Evolutionary conservation across 345 rosid species (phyloP), one percentile per base, ranked within the genome.

Genomic region (Salix exigua): DNA sequence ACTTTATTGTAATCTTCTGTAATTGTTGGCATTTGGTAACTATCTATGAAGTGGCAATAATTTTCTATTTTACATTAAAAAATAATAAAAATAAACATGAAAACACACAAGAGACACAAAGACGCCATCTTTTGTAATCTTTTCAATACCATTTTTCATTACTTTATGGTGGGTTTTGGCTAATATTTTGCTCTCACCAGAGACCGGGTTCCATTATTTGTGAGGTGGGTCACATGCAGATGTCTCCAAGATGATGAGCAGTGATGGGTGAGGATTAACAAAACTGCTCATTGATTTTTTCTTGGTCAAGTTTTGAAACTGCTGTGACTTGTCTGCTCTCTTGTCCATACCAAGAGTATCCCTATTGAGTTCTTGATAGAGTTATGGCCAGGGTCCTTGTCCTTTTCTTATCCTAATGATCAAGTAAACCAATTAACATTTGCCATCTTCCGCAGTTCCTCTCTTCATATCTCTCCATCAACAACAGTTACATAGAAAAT

Each of bases 201-300:
- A 48, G 21, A 65, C 67, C 70, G 77, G 66, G 9, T 6, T 73
- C 73, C 85, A 83, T 87, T 83, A 81, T 83, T 82, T 50, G 70
- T 21, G 78, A 75, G 86, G 82, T 80, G 88, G 83, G 82, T 83
- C 93, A 88, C 91, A 87, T 89, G 91, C 85, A 75, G 16, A 40
- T 85, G 90, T 87, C 88, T 70, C 70, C 76, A 64, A 42, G 84
- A 71, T 65, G 80, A 81, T 71, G 70, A 72, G 68, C 68, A 74
- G 4, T 67, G 73, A 38, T 33, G 14, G 61, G 46, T 28, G n/a
- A 18, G 2, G 19, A 31, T 71, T 63, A 23, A 65, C 78, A 13
- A 51, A 68, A 71, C 17, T 74, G 25, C 75, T 82, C 78, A 31
- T 51, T 6, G 2, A 0, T 2, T 3, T 60, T 12, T 42, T 3